phyloP scores from a whole-genome alignment of 768 basidiomycete genomes.

The Scleroderma bovista region DNA sequence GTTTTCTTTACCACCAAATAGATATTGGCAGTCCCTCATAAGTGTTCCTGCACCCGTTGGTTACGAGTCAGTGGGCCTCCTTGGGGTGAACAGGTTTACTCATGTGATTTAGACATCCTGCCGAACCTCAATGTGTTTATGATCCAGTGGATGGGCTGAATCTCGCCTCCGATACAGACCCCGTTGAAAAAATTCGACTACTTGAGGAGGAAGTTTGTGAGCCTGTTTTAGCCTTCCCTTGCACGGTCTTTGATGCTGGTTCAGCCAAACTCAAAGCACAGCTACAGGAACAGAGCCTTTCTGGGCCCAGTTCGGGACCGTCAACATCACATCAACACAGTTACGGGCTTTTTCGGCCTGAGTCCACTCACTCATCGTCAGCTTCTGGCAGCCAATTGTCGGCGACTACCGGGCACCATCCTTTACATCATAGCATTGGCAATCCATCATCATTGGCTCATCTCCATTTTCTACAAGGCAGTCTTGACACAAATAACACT shows the following conservation, averaged over 20 bases:
- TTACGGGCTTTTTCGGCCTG: slow-evolving; percentile 14
- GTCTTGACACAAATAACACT: slow-evolving; percentile 36
- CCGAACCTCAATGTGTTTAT: slow-evolving; percentile 79
- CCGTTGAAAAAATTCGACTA: slow-evolving; percentile 69
- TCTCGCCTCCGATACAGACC: slow-evolving; percentile 72
- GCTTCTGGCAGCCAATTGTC: slow-evolving; percentile 12
- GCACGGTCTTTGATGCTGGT: slow-evolving; percentile 10
- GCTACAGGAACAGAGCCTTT: slow-evolving; percentile 50
- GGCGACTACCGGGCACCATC: slow-evolving; percentile 3
- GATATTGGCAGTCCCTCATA: slow-evolving; percentile 77
- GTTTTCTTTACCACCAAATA: slow-evolving; percentile 23
- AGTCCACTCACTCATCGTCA: slow-evolving; percentile 19
- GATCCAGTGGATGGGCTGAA: slow-evolving; percentile 81
- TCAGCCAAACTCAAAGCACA: slow-evolving; percentile 60
- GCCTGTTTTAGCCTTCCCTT: slow-evolving; percentile 12
- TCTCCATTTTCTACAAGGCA: slow-evolving; percentile 34
- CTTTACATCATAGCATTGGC: neutral
- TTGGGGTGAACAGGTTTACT: neutral
- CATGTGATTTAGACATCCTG: slow-evolving; percentile 57
- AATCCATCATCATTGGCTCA: slow-evolving; percentile 1
- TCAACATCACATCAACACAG: slow-evolving; percentile 10
- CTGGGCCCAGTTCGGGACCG: slow-evolving; percentile 30
- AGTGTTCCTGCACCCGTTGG: slow-evolving; percentile 83
- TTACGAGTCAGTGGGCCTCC: slow-evolving; percentile 55
- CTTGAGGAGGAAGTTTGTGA: slow-evolving; percentile 75